phyloP scores from a whole-genome alignment of 495 filamentous ascomycete genomes.

The Penicillium nucicola region DNA sequence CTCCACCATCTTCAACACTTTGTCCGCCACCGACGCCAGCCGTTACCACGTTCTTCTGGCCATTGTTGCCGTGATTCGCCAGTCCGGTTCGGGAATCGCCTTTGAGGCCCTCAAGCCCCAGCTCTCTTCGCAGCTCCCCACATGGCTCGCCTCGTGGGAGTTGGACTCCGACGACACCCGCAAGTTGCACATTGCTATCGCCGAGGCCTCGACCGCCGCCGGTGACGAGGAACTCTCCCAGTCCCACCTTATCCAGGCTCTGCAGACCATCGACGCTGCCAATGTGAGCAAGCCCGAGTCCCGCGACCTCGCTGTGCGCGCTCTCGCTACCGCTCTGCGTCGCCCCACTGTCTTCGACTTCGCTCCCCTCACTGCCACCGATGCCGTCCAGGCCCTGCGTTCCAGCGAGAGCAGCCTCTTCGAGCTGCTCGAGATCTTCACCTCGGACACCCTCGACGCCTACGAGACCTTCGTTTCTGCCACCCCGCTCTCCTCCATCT shows the following conservation, averaged over 20 bases:
- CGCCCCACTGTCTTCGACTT: conserved; percentile 84
- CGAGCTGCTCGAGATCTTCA: conserved; percentile 93
- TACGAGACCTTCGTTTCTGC: conserved; percentile 80
- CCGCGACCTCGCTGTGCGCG: conserved; percentile 77
- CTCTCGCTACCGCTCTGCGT: conserved; percentile 76
- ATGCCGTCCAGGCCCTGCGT: conserved; percentile 80
- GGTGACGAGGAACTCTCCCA: conserved; percentile 78
- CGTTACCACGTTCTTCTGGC: conserved; percentile 87
- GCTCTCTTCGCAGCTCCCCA: conserved; percentile 68
- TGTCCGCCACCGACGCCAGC: conserved; percentile 66
- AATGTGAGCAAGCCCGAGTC: conserved; percentile 67
- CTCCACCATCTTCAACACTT: conserved; percentile 95
- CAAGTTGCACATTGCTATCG: conserved; percentile 73
- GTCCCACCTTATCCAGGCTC: conserved; percentile 74
- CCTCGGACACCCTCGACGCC: conserved; percentile 86
- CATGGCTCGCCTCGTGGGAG: conserved; percentile 83
- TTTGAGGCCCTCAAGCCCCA: conserved; percentile 80
- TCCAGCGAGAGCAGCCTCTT: conserved; percentile 77
- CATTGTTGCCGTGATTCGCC: conserved; percentile 75
- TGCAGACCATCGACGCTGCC: conserved; percentile 77
- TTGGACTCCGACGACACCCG: conserved; percentile 75
- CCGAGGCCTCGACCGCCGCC: conserved; percentile 71
- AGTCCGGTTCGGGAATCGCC: conserved; percentile 59
- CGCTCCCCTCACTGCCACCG: conserved; percentile 82
- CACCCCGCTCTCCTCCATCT: conserved; percentile 42